Conservation (phyloP, 352 stramenopile genomes). For the Globisporangium acanthophoron region DNA sequence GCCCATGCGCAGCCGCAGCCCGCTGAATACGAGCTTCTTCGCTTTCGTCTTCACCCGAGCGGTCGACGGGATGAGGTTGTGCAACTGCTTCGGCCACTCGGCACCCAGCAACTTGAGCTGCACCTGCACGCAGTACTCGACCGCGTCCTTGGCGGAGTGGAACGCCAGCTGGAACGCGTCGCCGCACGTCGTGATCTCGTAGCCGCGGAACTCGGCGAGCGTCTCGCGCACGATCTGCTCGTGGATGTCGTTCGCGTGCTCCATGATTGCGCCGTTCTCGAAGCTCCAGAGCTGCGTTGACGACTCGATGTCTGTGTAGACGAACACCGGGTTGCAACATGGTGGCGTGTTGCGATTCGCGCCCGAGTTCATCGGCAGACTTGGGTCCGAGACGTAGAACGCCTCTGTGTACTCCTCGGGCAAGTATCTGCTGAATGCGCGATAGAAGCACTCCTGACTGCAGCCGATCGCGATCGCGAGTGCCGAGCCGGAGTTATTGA, state of each 20-base stretch:
- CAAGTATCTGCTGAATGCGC: constrained; percentile 28
- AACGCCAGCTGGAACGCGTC: constrained; percentile 64
- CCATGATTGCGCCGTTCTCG: constrained; percentile 32
- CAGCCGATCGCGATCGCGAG: constrained; percentile 41
- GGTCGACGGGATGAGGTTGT: constrained; percentile 30
- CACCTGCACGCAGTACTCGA: constrained; percentile 49
- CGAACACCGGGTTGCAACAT: constrained; percentile 42
- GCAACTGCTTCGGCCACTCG: constrained; percentile 39
- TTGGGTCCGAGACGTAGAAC: constrained; percentile 41
- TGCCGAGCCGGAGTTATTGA: constrained; percentile 37
- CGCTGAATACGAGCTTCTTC: constrained; percentile 43
- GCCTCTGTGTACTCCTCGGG: constrained; percentile 39
- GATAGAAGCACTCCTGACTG: constrained; percentile 41
- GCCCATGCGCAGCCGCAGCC: constrained; percentile 51
- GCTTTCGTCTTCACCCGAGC: constrained; percentile 27
- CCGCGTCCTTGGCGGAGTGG: constrained; percentile 41
- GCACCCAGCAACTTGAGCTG: constrained; percentile 36
- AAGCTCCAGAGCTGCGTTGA: constrained; percentile 44
- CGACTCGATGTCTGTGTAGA: constrained; percentile 65
- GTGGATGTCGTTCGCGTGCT: constrained; percentile 43
- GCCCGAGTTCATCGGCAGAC: constrained; percentile 17
- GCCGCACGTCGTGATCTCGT: constrained; percentile 56
- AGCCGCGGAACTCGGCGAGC: constrained; percentile 35
- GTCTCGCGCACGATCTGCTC: constrained; percentile 38
- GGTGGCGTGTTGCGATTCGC: constrained; percentile 15